Conservation (phyloP, 2,329 filamentous ascomycete genomes). For the Trichoderma aggressivum region DNA sequence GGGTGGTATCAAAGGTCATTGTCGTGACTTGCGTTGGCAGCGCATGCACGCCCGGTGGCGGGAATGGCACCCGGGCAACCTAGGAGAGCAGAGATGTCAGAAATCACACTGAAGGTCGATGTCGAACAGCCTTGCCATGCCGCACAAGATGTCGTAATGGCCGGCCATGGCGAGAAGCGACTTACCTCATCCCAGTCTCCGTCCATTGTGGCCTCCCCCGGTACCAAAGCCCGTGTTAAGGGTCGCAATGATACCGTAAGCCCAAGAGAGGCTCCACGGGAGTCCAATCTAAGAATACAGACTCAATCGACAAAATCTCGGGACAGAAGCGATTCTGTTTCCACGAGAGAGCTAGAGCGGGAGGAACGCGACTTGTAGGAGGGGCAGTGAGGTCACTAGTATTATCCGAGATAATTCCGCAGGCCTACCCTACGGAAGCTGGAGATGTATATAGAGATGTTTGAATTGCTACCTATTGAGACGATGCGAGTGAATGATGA, state of each 20-base stretch:
- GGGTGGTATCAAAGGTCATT: conserved; percentile 81
- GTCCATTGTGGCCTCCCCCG: conserved; percentile 52
- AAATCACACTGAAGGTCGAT: conserved; percentile 1
- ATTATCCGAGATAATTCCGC: conserved; percentile 18
- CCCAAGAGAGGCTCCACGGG: conserved; percentile 17
- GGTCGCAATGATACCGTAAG: conserved; percentile 14
- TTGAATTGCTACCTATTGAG: background rate
- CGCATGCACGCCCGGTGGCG: conserved; percentile 68
- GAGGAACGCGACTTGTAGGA: conserved; percentile 14
- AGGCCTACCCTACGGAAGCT: conserved; percentile 9
- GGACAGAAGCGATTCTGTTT: background rate
- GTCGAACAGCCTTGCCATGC: background rate
- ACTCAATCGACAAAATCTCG: conserved; percentile 2
- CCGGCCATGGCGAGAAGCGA: background rate
- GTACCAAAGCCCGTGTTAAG: conserved; percentile 31
- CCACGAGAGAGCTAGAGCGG: conserved; percentile 1
- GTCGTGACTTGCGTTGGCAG: conserved; percentile 70
- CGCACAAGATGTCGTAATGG: background rate
- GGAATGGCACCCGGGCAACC: conserved; percentile 78
- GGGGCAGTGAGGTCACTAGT: conserved; percentile 19
- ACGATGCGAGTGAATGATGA: background rate
- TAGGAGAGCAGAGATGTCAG: conserved; percentile 34
- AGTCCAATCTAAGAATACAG: conserved; percentile 8
- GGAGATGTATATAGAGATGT: background rate
- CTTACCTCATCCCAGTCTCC: conserved; percentile 66